Evolutionary conservation across 208 protist genomes (phyloP).

Genomic region (Leishmania braziliensis): DNA sequence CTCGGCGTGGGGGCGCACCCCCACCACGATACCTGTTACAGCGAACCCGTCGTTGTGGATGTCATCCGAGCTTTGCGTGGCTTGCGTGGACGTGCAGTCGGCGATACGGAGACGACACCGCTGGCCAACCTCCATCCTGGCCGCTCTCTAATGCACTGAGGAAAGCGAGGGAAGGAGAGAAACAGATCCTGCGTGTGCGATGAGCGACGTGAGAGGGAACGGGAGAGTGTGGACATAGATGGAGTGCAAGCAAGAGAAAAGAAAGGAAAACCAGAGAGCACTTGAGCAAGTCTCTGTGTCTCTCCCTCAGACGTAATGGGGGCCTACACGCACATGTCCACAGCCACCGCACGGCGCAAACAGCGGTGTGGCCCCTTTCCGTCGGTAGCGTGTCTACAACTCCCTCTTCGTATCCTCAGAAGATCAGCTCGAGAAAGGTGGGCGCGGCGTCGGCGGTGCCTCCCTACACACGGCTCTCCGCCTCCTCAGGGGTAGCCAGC

Average conservation of each 20-base stretch:
- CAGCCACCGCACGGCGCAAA: neutral
- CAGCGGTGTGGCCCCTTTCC: neutral
- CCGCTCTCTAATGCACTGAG: neutral
- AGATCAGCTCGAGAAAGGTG: neutral
- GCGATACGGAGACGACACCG: slow-evolving; percentile 33
- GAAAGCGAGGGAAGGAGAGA: neutral
- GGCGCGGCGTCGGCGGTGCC: neutral
- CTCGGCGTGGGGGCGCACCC: slow-evolving; percentile 52
- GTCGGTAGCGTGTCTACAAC: neutral
- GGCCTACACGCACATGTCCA: neutral
- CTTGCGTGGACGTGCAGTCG: slow-evolving; percentile 1
- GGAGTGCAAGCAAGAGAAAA: neutral
- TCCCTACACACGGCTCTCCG: neutral
- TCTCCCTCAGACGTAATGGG: neutral
- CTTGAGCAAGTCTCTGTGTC: neutral
- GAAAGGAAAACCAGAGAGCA: neutral
- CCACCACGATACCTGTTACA: slow-evolving; percentile 48
- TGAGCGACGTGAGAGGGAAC: neutral
- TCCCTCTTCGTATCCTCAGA: neutral
- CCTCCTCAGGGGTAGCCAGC: neutral
- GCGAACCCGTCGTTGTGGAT: slow-evolving; percentile 8
- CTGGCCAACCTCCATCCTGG: slow-evolving; percentile 43
- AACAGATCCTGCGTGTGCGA: neutral
- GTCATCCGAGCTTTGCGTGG: neutral
- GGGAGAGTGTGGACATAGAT: neutral